A percentile compares a stretch with the other conserved stretches of the same genome.
phyloP scores from a whole-genome alignment of 768 basidiomycete genomes.

The Lepiota venenata region DNA sequence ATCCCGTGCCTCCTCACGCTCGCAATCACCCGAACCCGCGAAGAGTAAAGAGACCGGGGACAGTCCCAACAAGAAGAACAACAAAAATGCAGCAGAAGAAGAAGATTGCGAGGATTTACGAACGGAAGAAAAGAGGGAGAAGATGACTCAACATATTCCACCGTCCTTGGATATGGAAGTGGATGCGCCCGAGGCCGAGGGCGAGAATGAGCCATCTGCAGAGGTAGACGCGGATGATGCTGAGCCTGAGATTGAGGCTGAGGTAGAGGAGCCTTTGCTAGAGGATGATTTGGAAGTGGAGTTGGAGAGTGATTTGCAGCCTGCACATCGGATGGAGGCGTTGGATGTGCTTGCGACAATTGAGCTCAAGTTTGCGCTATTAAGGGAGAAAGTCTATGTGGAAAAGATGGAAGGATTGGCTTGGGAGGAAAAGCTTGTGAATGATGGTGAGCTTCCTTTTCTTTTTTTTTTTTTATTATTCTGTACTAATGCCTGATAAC shows the following conservation, averaged over 20 bases:
- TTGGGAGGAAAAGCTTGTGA: slow-evolving; percentile 82
- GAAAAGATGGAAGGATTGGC: slow-evolving; percentile 93
- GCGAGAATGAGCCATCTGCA: slow-evolving; percentile 15
- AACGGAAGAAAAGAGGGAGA: slow-evolving; percentile 10
- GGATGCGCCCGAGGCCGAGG: slow-evolving; percentile 23
- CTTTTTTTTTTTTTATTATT: slow-evolving; percentile 21
- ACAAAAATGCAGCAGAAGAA: slow-evolving; percentile 16
- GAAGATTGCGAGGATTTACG: slow-evolving; percentile 20
- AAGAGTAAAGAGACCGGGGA: background rate
- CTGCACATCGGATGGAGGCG: slow-evolving; percentile 82
- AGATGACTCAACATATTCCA: slow-evolving; percentile 3
- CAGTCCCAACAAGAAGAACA: slow-evolving; percentile 1
- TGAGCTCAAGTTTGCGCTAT: slow-evolving; percentile 87
- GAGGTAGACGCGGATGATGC: slow-evolving; percentile 19
- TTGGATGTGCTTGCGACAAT: slow-evolving; percentile 85
- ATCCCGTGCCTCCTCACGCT: slow-evolving; percentile 34
- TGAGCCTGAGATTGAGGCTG: slow-evolving; percentile 26
- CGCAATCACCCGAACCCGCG: slow-evolving; percentile 32
- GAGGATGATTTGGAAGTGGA: slow-evolving; percentile 30
- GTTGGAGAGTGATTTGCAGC: slow-evolving; percentile 58
- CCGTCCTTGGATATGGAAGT: slow-evolving; percentile 22
- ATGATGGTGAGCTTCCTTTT: slow-evolving; percentile 58
- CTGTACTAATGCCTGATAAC: slow-evolving; percentile 3
- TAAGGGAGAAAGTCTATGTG: slow-evolving; percentile 85
- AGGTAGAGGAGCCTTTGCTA: slow-evolving; percentile 22